phyloP scores from a whole-genome alignment of 768 basidiomycete species.

The Leccinum boreale region DNA sequence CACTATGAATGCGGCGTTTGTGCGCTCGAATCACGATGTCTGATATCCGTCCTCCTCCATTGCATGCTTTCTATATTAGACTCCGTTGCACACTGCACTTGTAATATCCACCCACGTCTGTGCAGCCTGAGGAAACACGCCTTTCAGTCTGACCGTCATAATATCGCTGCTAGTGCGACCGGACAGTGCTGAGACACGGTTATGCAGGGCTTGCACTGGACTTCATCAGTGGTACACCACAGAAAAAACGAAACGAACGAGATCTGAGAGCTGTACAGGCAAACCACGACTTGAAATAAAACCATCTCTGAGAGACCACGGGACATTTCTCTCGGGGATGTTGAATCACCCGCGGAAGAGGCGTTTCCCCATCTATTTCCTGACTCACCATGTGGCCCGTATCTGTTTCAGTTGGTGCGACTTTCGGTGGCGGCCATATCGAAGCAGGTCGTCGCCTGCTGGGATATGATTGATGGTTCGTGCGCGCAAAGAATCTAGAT shows the following conservation, averaged over 20 bases:
- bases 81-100: conserved; percentile 2
- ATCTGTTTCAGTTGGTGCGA: background rate
- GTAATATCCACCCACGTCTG: background rate
- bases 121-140: background rate
- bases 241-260: background rate
- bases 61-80: conserved; percentile 4
- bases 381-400: background rate
- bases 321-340: background rate
- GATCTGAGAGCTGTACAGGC: background rate
- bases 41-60: background rate
- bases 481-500: conserved; percentile 32
- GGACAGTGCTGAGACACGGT: background rate
- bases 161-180: background rate
- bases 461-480: background rate
- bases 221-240: background rate
- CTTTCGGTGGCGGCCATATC: background rate
- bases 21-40: background rate
- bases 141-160: background rate
- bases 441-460: background rate
- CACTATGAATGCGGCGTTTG: background rate
- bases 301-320: background rate
- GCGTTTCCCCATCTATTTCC: background rate
- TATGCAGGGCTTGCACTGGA: background rate
- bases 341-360: background rate
- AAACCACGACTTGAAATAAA: background rate